Evolutionary conservation across 208 protist species (phyloP), one percentile per base, ranked within the genome.

Genomic region (Trypanosoma cruzi): DNA sequence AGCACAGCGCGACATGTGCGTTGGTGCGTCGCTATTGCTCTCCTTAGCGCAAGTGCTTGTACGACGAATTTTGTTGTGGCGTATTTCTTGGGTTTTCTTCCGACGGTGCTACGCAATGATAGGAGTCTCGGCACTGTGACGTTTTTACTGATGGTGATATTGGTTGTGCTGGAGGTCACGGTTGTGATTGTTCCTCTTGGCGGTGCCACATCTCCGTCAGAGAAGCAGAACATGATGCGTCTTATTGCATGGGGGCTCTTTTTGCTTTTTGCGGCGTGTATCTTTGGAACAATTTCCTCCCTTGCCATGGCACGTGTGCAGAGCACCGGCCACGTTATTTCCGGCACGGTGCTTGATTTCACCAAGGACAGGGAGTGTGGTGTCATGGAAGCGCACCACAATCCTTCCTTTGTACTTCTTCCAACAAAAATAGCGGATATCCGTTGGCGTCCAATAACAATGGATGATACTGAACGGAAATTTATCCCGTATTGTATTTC

Each of bases 401-500:
- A 79, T 24, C 90, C 90, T 0, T 87, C 85, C 48, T 96, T 96
- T 69, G 84, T 52, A 1, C 53, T 87, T 1, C 70, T 96, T 24
- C 85, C 90, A 1, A 82, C 90, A 0, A n/a, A 61, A 26, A 78
- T 96, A 20, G 64, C 29, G 40, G 90, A 96, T 73, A 26, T 93
- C 26, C 87, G 90, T 31, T 96, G 90, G 86, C 84, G 90, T 10
- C 86, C 81, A 24, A 70, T 96, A 62, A 93, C 87, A 29, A 80
- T 81, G 62, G 85, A 84, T 46, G 32, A 63, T 7, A 78, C 16
- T 13, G 76, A 77, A 44, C 44, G 68, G 8, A 66, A 26, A 0
- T 76, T 92, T 14, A 18, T 61, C 48, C 86, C 86, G 0, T 84
- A 86, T 60, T 95, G 89, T 61, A 49, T 84, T 36, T 28, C 55